Percentiles rank a stretch among this genome's conserved stretches.
These are phyloP conservation scores for Dactylellina drechsleri DNA, from an alignment of 2,329 filamentous ascomycete genomes.

Conservation along the genomic window DNA sequence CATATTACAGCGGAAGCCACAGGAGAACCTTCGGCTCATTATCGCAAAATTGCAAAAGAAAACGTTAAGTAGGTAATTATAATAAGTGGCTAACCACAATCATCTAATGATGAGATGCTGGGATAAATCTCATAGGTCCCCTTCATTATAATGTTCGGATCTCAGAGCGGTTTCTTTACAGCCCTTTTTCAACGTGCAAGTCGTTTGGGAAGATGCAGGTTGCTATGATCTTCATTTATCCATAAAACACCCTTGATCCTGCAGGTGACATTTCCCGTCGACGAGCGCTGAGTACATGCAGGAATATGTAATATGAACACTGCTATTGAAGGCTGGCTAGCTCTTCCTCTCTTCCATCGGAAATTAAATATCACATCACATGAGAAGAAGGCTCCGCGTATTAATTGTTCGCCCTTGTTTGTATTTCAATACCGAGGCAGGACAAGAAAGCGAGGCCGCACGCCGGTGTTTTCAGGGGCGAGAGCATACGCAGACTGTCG, in stretches of 20 bases:
- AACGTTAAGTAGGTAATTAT: slow-evolving; percentile 8
- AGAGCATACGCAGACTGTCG: no score
- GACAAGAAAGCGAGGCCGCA: neutral
- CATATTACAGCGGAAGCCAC: slow-evolving; percentile 39
- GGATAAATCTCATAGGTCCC: slow-evolving; percentile 45
- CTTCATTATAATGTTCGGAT: slow-evolving; percentile 53
- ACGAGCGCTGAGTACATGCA: slow-evolving; percentile 29
- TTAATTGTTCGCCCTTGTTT: neutral
- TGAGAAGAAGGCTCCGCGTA: slow-evolving; percentile 12
- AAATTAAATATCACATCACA: slow-evolving; percentile 55
- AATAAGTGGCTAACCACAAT: slow-evolving; percentile 29
- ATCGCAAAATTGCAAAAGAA: no score
- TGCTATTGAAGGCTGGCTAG: slow-evolving; percentile 28
- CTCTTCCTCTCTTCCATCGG: slow-evolving; percentile 11
- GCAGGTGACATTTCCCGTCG: slow-evolving; percentile 51
- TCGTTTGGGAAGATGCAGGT: slow-evolving; percentile 31
- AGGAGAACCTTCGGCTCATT: slow-evolving; percentile 21
- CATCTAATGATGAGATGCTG: slow-evolving; percentile 46
- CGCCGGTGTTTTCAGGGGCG: no score
- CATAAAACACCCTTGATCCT: slow-evolving; percentile 49
- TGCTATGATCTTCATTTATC: slow-evolving; percentile 53
- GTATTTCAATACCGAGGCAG: slow-evolving; percentile 20
- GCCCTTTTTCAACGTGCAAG: slow-evolving; percentile 30
- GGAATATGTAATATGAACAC: slow-evolving; percentile 27
- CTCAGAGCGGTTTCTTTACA: slow-evolving; percentile 42